Evolutionary conservation across 1,284 basidiomycete species (phyloP), one percentile per base, ranked within the genome.

Genomic region (Salmacisia buchloeana): DNA sequence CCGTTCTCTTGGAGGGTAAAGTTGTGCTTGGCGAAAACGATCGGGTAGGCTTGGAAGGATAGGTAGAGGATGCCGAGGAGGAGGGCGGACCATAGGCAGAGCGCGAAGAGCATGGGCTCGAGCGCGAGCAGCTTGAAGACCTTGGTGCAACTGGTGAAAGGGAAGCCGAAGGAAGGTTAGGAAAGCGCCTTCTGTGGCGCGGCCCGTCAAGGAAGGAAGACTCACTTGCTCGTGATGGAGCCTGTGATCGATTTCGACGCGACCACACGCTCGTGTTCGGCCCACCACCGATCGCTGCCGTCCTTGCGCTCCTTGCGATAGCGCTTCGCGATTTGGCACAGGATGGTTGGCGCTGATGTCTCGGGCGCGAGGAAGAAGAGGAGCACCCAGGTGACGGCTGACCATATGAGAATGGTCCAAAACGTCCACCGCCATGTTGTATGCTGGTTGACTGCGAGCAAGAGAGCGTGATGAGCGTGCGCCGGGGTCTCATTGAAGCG

Each of bases 361-460:
- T 93, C 91, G 0, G 89, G 64, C 2, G 56, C 25, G 23, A 62
- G 34, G 7, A 68, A 60, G 36, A 59, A 27, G 25, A 67, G 13
- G 7, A 39, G 18, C 10, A 67, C n/a, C 31, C 21, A 45, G 13
- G 34, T 45, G 31, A 59, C 13, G 18, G 31, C 60, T 18, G 31
- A 49, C 27, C 62, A 67, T 39, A 88, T 87, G 1, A 87, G 73
- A 58, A 88, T 77, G 29, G 88, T 80, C 63, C 86, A 85, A 78
- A 87, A 92, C 0, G 88, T 89, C 90, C 89, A 91, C 60, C 88
- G 81, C 90, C 90, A 92, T 62, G 84, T 69, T n/a, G 27, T 54
- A n/a, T 54, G 31, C 29, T 54, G 12, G 29, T 54, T 54, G 29
- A 54, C 49, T 54, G 6, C 15, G 29, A 31, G 4, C 29, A 7